These are phyloP conservation scores for Naematelia aurantialba DNA, from an alignment of 768 basidiomycete genomes.

Conservation along the genomic window DNA sequence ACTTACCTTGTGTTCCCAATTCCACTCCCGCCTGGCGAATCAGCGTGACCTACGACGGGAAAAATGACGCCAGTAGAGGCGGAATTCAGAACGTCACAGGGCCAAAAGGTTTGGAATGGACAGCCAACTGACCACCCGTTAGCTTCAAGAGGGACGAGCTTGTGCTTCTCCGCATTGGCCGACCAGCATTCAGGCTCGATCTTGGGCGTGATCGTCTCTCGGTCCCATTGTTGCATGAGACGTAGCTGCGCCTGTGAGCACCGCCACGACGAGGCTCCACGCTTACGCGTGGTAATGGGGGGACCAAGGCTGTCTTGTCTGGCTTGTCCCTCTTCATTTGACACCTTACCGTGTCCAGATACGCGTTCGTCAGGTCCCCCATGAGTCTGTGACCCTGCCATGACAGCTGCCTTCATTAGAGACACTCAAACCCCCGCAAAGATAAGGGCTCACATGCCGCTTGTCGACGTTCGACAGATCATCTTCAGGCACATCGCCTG, in stretches of 20 bases:
- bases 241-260: constrained; percentile 15
- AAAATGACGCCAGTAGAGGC: too few species aligned
- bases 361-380: constrained; percentile 26
- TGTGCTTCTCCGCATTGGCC: constrained; percentile 24
- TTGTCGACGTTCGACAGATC: constrained; percentile 32
- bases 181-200: constrained; percentile 34
- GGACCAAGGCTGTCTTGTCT: constrained; percentile 6
- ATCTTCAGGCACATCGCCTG: constrained; percentile 9
- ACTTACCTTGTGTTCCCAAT: constrained; percentile 28
- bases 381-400: constrained; percentile 27
- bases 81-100: too few species aligned
- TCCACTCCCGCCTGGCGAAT: constrained; percentile 32
- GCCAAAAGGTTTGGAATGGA: neutral
- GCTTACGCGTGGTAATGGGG: constrained; percentile 29
- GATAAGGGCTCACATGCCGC: constrained; percentile 38
- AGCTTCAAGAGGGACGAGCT: constrained; percentile 20
- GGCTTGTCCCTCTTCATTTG: constrained; percentile 30
- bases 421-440: neutral
- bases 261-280: neutral
- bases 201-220: constrained; percentile 11
- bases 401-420: constrained; percentile 14
- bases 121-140: constrained; percentile 27
- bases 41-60: too few species aligned
- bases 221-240: constrained; percentile 26
- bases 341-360: constrained; percentile 33